A percentile compares a stretch with the other conserved stretches of the same genome.
Conservation (phyloP, 139 green algal genomes). For the Ostreobium quekettii region DNA sequence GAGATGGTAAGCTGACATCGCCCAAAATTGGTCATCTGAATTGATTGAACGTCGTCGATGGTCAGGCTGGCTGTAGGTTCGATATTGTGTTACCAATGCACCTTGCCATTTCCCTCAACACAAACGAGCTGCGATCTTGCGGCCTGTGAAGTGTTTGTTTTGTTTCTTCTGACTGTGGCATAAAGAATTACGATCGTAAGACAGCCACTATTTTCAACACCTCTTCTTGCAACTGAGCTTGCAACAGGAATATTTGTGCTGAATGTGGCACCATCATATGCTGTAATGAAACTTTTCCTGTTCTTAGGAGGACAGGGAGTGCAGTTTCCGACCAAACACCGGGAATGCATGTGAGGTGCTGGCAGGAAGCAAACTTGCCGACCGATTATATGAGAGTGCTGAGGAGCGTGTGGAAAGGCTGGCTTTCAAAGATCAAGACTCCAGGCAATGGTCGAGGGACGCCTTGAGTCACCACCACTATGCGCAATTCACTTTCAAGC, state of each 20-base stretch:
- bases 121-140: too few relatives aligned
- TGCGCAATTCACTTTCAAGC: slow-evolving; percentile 6
- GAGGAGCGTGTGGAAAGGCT: slow-evolving; percentile 15
- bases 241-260: too few relatives aligned
- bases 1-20: neutral
- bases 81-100: too few relatives aligned
- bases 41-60: too few relatives aligned
- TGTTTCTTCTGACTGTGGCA: neutral
- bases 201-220: too few relatives aligned
- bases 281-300: neutral
- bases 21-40: neutral
- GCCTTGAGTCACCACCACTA: neutral
- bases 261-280: neutral
- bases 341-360: slow-evolving; percentile 4
- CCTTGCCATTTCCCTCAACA: too few relatives aligned
- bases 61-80: too few relatives aligned
- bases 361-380: slow-evolving; percentile 1
- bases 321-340: slow-evolving; percentile 10
- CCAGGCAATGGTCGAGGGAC: neutral
- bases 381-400: neutral
- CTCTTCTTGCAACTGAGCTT: too few relatives aligned
- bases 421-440: slow-evolving; percentile 11
- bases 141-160: too few relatives aligned
- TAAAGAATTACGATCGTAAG: too few relatives aligned
- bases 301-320: slow-evolving; percentile 17